These are phyloP conservation scores for Hamamelis virginiana DNA, from an alignment of 164 flowering plant species.

Conservation along the genomic window DNA sequence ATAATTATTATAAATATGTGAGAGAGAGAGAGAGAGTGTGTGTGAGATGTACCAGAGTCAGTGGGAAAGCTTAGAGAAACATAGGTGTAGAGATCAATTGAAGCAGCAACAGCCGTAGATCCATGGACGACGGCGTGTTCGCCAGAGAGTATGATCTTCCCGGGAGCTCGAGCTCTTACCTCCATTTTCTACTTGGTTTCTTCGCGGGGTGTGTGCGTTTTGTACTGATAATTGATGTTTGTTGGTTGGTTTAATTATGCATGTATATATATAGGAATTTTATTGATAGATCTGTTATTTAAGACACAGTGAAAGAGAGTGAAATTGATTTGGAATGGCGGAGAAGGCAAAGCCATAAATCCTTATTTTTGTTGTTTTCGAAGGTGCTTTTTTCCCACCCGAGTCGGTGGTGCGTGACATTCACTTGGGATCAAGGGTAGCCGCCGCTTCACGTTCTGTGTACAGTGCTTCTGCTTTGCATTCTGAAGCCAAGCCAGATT, in stretches of 20 bases:
- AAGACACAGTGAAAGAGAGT: background rate
- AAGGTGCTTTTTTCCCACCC: background rate
- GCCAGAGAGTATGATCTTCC: slow-evolving; percentile 88
- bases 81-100: slow-evolving; percentile 76
- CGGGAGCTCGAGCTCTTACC: slow-evolving; percentile 86
- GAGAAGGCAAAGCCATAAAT: background rate
- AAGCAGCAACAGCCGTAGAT: slow-evolving; percentile 85
- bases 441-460: too few relatives aligned
- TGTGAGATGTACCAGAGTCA: slow-evolving; percentile 34
- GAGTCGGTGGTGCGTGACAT: background rate
- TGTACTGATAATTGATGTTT: background rate
- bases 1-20: too few relatives aligned
- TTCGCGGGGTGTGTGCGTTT: background rate
- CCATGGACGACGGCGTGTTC: slow-evolving; percentile 99
- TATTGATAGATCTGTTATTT: background rate
- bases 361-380: background rate
- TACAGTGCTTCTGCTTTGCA: too few relatives aligned
- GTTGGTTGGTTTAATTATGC: background rate
- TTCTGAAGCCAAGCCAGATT: too few relatives aligned
- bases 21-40: background rate
- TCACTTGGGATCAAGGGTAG: background rate
- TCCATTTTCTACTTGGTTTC: slow-evolving; percentile 42
- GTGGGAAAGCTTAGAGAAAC: slow-evolving; percentile 49
- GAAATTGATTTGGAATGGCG: too few relatives aligned
- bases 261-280: background rate